Conservation (phyloP, 371 early-diverging fungal species). For the Haplosporangium sp. region DNA sequence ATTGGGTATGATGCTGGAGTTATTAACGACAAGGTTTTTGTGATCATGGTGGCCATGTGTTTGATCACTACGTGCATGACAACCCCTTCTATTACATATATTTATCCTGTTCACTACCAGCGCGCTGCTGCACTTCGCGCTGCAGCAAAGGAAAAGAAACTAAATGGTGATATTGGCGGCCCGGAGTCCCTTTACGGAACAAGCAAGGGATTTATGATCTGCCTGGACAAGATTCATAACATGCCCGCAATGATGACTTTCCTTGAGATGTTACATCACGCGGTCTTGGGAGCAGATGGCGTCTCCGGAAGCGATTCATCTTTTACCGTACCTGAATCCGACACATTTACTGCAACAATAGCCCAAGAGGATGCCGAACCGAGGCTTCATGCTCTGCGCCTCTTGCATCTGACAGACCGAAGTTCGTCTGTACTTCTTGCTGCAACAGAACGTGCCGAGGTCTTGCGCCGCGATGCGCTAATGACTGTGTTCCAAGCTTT, state of each 20-base stretch:
- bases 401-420: constrained; percentile 81
- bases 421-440: constrained; percentile 82
- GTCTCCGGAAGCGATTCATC: constrained; percentile 6
- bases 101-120: constrained; percentile 74
- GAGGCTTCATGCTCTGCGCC: constrained; percentile 66
- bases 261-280: constrained; percentile 40
- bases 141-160: constrained; percentile 24
- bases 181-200: background rate
- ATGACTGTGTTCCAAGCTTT: constrained; percentile 85
- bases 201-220: constrained; percentile 63
- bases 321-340: background rate
- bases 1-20: constrained; percentile 89
- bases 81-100: constrained; percentile 67
- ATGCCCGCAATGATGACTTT: constrained; percentile 84
- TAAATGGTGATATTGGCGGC: constrained; percentile 17
- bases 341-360: constrained; percentile 40
- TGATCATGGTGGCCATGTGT: constrained; percentile 89
- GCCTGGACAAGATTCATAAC: constrained; percentile 74
- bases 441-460: constrained; percentile 67
- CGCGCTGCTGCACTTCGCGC: constrained; percentile 45
- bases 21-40: constrained; percentile 80
- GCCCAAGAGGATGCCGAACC: constrained; percentile 33
- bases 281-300: constrained; percentile 8
- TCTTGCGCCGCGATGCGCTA: constrained; percentile 75
- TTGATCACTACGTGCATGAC: constrained; percentile 86